These are phyloP conservation scores for Globisporangium orthogonon DNA, from an alignment of 352 stramenopile genomes.

Conservation along the genomic window DNA sequence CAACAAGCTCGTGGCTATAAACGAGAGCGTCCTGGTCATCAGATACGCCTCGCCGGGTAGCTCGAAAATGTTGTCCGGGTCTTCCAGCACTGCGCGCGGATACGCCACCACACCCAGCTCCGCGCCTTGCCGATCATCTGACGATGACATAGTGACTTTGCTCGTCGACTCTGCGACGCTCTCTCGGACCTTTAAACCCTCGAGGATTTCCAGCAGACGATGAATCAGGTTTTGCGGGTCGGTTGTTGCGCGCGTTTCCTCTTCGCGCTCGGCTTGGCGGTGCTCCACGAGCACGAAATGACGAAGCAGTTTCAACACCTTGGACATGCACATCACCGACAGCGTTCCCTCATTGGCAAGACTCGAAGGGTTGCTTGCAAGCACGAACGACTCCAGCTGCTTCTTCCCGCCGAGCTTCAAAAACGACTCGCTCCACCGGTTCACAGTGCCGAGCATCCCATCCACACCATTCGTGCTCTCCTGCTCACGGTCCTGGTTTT, in stretches of 20 bases:
- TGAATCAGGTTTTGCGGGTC: slow-evolving; percentile 29
- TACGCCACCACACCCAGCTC: slow-evolving; percentile 28
- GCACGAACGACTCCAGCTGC: slow-evolving; percentile 51
- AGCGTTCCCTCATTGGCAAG: slow-evolving; percentile 38
- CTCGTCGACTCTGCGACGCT: background rate
- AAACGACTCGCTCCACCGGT: slow-evolving; percentile 61
- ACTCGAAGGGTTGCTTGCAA: slow-evolving; percentile 26
- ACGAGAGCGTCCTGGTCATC: slow-evolving; percentile 49
- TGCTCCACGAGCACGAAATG: slow-evolving; percentile 61
- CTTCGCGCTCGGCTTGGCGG: slow-evolving; percentile 12
- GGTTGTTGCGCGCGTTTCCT: slow-evolving; percentile 4
- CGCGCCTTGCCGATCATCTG: slow-evolving; percentile 4
- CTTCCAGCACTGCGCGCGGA: slow-evolving; percentile 25
- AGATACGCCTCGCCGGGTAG: slow-evolving; percentile 48
- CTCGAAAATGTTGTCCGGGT: slow-evolving; percentile 38
- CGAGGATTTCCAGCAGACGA: slow-evolving; percentile 36
- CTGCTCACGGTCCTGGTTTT: slow-evolving; percentile 12
- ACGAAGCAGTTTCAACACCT: slow-evolving; percentile 61
- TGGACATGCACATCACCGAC: slow-evolving; percentile 57
- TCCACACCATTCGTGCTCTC: slow-evolving; percentile 14
- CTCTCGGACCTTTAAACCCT: slow-evolving; percentile 22
- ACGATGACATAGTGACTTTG: background rate
- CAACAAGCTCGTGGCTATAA: slow-evolving; percentile 33
- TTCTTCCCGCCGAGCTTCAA: slow-evolving; percentile 47
- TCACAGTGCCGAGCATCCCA: slow-evolving; percentile 29